Percentiles rank a stretch among this genome's conserved stretches.
phyloP scores from a whole-genome alignment of 164 flowering plant species.

The Vitis amurensis region DNA sequence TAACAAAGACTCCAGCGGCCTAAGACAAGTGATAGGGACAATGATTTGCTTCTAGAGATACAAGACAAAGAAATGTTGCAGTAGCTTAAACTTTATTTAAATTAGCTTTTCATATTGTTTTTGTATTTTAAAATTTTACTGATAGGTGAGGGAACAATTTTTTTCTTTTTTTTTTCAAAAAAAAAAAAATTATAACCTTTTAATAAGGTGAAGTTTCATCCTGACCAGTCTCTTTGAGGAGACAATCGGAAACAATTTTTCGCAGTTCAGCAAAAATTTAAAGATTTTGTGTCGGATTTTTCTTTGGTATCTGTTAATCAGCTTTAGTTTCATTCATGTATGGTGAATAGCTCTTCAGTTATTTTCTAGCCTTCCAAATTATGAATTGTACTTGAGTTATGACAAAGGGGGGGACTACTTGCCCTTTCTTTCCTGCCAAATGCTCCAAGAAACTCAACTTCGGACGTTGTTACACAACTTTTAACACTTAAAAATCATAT shows the following conservation, averaged over 20 bases:
- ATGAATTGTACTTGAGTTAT: no score
- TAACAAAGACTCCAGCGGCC: neutral
- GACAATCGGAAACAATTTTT: neutral
- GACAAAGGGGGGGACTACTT: no score
- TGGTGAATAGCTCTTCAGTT: no score
- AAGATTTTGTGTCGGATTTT: neutral
- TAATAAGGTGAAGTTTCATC: constrained; percentile 12
- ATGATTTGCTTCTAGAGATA: neutral
- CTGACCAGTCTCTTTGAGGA: neutral
- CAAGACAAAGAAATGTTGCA: constrained; percentile 5
- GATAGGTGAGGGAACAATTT: constrained; percentile 13
- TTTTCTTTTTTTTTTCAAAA: neutral
- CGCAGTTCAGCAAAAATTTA: neutral
- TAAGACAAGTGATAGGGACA: constrained; percentile 4
- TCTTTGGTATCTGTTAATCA: no score
- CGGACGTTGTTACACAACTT: no score
- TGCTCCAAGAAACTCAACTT: no score
- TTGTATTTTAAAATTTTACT: neutral
- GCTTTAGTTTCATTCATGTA: no score
- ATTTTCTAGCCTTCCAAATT: no score
- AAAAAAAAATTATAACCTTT: no score
- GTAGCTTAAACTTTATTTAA: constrained; percentile 5
- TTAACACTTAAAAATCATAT: no score
- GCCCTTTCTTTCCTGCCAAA: no score
- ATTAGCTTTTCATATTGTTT: constrained; percentile 8